These are phyloP conservation scores for Globisporangium viniferum DNA, from an alignment of 352 stramenopile genomes.

Conservation along the genomic window DNA sequence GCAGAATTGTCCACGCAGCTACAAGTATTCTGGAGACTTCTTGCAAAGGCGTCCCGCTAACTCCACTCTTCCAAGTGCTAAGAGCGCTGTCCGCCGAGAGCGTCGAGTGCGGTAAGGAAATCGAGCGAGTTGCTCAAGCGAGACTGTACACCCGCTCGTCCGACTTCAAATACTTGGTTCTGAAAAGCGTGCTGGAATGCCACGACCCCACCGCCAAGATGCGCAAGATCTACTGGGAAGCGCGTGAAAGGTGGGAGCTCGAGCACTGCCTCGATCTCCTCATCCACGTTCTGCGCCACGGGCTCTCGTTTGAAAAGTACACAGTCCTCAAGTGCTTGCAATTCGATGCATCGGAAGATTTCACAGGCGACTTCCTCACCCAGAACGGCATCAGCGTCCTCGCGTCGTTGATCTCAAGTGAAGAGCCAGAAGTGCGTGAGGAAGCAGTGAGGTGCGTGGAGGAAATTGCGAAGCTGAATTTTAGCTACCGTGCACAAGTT, in stretches of 20 bases:
- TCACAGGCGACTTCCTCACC: neutral
- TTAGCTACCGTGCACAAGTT: neutral
- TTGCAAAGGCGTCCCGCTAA: neutral
- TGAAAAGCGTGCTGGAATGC: neutral
- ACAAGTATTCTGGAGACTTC: neutral
- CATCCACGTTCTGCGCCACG: neutral
- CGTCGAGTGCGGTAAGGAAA: neutral
- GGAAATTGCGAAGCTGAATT: neutral
- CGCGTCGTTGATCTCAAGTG: neutral
- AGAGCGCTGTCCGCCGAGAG: neutral
- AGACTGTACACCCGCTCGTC: neutral
- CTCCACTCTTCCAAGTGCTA: neutral
- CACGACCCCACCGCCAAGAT: neutral
- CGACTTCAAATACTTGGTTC: neutral
- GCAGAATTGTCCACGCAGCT: neutral
- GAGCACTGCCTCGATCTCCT: neutral
- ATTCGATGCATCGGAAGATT: neutral
- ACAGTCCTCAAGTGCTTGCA: neutral
- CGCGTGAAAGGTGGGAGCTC: neutral
- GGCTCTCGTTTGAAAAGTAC: neutral
- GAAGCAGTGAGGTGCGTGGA: neutral
- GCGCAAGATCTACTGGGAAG: neutral
- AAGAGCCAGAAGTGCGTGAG: neutral
- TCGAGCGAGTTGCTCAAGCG: neutral
- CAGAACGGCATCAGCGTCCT: neutral